These are phyloP conservation scores for Neurospora sp. DNA, from an alignment of 495 filamentous ascomycete genomes.

Conservation along the genomic window DNA sequence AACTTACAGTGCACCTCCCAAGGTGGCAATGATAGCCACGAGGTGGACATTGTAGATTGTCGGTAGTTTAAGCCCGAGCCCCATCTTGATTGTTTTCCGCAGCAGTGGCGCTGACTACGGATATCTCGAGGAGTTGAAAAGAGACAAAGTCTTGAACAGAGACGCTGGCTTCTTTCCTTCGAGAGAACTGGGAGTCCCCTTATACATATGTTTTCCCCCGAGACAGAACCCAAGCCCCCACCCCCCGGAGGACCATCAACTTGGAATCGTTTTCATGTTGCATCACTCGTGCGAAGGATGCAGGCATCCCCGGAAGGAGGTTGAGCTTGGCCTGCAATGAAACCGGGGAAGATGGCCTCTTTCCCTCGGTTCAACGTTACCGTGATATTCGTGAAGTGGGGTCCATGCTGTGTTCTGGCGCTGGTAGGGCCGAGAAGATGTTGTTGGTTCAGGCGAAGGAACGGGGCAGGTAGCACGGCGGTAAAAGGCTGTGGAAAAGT, in stretches of 20 bases:
- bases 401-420: background rate
- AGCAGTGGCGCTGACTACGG: background rate
- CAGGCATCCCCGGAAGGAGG: background rate
- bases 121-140: background rate
- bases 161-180: background rate
- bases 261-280: background rate
- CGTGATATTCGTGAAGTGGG: background rate
- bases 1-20: conserved; percentile 48
- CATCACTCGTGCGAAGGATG: background rate
- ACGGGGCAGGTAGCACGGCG: background rate
- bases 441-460: background rate
- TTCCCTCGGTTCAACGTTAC: background rate
- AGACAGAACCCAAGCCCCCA: background rate
- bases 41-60: conserved; percentile 55
- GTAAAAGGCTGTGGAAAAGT: background rate
- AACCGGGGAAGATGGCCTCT: background rate
- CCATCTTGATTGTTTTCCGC: conserved; percentile 14
- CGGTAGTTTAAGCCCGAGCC: conserved; percentile 22
- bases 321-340: background rate
- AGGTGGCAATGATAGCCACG: conserved; percentile 50
- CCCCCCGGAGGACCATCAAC: background rate
- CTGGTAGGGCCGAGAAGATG: background rate
- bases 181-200: background rate
- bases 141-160: background rate
- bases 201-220: background rate